These are phyloP conservation scores for Pichia sp. DNA, from an alignment of 1,139 yeast genomes.

Conservation along the genomic window DNA sequence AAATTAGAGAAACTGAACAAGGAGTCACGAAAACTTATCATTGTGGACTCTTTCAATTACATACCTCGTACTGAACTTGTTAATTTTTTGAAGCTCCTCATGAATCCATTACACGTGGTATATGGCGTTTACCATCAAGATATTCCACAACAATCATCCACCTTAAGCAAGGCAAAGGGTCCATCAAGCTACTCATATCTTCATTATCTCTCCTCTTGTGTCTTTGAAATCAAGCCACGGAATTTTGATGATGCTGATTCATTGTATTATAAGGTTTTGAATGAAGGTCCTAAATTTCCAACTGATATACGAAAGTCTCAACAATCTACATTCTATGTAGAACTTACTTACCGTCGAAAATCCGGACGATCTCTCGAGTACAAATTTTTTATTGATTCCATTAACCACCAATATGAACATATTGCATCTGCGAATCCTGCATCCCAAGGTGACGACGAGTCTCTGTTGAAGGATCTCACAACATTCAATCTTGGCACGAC, in stretches of 20 bases:
- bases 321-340: slow-evolving; percentile 37
- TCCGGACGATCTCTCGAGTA: slow-evolving; percentile 74
- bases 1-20: slow-evolving; percentile 1
- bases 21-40: slow-evolving; percentile 28
- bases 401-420: slow-evolving; percentile 40
- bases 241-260: slow-evolving; percentile 37
- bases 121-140: slow-evolving; percentile 58
- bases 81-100: slow-evolving; percentile 45
- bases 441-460: slow-evolving; percentile 33
- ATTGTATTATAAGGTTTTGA: slow-evolving; percentile 34
- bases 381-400: slow-evolving; percentile 44
- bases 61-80: slow-evolving; percentile 40
- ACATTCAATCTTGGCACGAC: slow-evolving; percentile 81
- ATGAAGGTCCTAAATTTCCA: slow-evolving; percentile 33
- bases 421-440: slow-evolving; percentile 25
- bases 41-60: slow-evolving; percentile 68
- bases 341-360: slow-evolving; percentile 63
- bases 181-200: slow-evolving; percentile 27
- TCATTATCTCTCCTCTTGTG: slow-evolving; percentile 63
- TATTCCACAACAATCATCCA: slow-evolving; percentile 28
- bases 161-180: slow-evolving; percentile 10
- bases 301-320: slow-evolving; percentile 36
- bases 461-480: slow-evolving; percentile 61
- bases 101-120: slow-evolving; percentile 47
- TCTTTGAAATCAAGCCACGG: slow-evolving; percentile 50